Percentiles rank a stretch among this genome's conserved stretches.
phyloP scores from a whole-genome alignment of 345 rosid genomes.

The Salix arbutifolia region DNA sequence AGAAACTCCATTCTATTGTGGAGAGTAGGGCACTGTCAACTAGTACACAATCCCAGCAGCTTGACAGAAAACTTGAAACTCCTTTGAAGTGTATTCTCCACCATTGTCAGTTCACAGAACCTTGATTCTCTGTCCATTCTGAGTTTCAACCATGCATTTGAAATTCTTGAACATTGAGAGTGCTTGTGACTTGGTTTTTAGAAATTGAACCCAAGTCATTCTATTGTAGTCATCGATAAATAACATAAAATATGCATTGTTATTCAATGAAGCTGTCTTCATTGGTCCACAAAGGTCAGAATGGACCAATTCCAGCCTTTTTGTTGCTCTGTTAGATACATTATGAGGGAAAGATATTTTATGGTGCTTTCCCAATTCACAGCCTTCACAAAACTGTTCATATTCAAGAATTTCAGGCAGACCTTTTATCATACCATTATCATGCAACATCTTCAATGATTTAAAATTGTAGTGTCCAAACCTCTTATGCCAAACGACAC shows the following conservation, averaged over 20 bases:
- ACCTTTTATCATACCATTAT: neutral
- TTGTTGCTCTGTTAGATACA: neutral
- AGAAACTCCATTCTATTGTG: neutral
- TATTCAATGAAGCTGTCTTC: neutral
- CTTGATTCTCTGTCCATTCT: neutral
- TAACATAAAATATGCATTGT: neutral
- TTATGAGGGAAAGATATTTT: neutral
- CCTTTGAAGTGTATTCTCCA: neutral
- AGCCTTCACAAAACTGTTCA: neutral
- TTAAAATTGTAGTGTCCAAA: neutral
- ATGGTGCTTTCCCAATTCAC: neutral
- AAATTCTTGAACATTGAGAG: neutral
- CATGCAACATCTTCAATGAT: neutral
- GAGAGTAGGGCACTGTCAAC: neutral
- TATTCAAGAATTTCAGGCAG: neutral
- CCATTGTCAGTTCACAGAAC: neutral
- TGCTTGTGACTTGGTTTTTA: neutral
- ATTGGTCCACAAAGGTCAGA: conserved; percentile 7
- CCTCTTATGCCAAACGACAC: neutral
- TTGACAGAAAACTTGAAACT: neutral
- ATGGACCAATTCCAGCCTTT: neutral
- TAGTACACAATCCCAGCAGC: neutral
- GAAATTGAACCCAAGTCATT: neutral
- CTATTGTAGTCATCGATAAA: neutral
- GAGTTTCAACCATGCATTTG: neutral